Evolutionary conservation across 257 asterid species (phyloP).

Genomic region (Nicotiana attenuata): DNA sequence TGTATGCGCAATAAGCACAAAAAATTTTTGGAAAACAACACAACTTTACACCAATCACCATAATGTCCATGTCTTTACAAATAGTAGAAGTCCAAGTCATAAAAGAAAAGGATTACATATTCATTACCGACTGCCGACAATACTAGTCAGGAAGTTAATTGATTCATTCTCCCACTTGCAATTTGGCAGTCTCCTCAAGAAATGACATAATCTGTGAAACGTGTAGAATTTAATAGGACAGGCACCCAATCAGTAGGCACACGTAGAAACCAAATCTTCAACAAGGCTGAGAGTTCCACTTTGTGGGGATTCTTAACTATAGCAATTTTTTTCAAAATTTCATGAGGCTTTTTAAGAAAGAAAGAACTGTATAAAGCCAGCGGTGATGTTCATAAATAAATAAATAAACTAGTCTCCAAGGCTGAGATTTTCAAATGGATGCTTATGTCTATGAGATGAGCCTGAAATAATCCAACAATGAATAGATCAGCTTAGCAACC

Average conservation of each 20-base stretch:
- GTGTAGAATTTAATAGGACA: not conserved
- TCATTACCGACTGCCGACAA: not conserved
- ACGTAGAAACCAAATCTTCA: not conserved
- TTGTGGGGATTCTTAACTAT: not conserved
- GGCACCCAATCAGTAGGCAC: not conserved
- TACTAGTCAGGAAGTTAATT: not conserved
- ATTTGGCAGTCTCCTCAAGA: not conserved
- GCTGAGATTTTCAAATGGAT: not conserved
- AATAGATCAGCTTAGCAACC: not conserved
- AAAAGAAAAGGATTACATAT: not conserved
- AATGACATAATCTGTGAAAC: not conserved
- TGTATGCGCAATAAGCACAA: not conserved
- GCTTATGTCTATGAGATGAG: not conserved
- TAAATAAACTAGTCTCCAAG: not conserved
- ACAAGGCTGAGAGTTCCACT: not conserved
- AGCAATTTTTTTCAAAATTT: not conserved
- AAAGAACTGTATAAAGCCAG: not conserved
- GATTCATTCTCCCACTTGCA: conserved; percentile 1
- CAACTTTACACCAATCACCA: not conserved
- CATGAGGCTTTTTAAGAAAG: not conserved
- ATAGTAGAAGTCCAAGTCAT: not conserved
- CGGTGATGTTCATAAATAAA: not conserved
- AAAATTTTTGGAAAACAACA: not conserved
- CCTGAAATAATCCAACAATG: not conserved
- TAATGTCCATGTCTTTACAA: not conserved